Evolutionary conservation across 192 early-diverging fungal species (phyloP), one percentile per base, ranked within the genome.

Genomic region (Kappamyces sp.): DNA sequence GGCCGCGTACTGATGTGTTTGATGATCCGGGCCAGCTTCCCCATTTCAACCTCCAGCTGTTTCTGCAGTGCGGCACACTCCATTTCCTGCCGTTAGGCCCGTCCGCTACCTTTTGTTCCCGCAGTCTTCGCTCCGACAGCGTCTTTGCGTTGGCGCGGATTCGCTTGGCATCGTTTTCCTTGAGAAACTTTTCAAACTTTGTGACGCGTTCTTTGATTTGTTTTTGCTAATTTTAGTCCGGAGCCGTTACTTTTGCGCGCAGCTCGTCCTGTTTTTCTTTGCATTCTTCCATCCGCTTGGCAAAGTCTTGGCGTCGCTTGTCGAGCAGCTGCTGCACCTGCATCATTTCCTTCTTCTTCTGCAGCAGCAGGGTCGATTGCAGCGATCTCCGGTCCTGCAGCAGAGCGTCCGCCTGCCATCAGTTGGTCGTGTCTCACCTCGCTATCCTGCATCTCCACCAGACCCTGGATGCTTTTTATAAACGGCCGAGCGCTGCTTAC

Each of bases 181-280:
- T 80, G 52, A 84, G 60, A 54, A 84, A 84, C 61, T 84, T 84
- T 55, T 84, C 82, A 66, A 84, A 84, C 68, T 84, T 84, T 35
- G 72, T 62, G 7, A 84, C 82, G 9, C 78, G 66, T 33, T 84
- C 82, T 32, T 76, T 55, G 32, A 84, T 76, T 70, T 84, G 77
- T 54, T 77, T 77, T 79, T 84, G 82, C 81, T 82, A 50, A 33
- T 43, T 23, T 23, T 23, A 10, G 13, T 36, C 13, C 13, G n/a
- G 35, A 31, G n/a, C 0, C 40, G 2, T 9, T 47, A 79, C 80
- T 68, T 81, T 84, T 9, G 75, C 67, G 8, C 64, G 34, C 1
- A 84, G 65, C 60, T 83, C 80, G 47, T 84, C 80, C 55, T 84
- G 80, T 51, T 83, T 82, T 47, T 80, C 77, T 8, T 74, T 51